Percentiles rank a stretch among this genome's conserved stretches.
These are phyloP conservation scores for Paracorniculantispora psalliotae DNA, from an alignment of 2,329 filamentous ascomycete species.

Conservation along the genomic window DNA sequence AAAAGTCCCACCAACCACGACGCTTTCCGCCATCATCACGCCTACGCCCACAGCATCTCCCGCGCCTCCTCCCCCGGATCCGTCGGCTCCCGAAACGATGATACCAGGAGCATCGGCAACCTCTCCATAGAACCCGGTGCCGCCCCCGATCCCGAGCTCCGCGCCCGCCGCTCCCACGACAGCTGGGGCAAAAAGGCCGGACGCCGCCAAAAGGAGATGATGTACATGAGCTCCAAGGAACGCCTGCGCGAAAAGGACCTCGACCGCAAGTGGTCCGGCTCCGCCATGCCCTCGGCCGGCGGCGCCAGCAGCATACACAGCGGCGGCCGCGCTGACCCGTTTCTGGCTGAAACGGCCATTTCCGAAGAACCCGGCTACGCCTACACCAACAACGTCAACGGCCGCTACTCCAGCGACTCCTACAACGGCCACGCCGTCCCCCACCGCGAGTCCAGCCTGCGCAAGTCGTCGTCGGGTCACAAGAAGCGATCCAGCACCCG, in stretches of 20 bases:
- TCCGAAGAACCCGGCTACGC: slow-evolving; percentile 45
- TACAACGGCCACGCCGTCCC: slow-evolving; percentile 52
- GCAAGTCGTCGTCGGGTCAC: slow-evolving; percentile 51
- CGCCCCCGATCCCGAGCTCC: slow-evolving; percentile 45
- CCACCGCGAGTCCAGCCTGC: slow-evolving; percentile 61
- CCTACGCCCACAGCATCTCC: slow-evolving; percentile 37
- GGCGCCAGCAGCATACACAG: slow-evolving; percentile 33
- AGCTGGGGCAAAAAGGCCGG: slow-evolving; percentile 57
- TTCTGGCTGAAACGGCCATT: slow-evolving; percentile 49
- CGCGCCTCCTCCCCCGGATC: slow-evolving; percentile 58
- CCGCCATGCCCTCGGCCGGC: slow-evolving; percentile 29
- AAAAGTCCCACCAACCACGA: too few relatives aligned
- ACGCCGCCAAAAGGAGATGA: slow-evolving; percentile 53
- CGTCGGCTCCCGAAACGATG: slow-evolving; percentile 50
- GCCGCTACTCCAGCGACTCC: slow-evolving; percentile 21
- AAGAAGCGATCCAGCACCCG: slow-evolving; percentile 49
- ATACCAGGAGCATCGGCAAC: slow-evolving; percentile 58
- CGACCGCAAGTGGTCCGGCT: slow-evolving; percentile 49
- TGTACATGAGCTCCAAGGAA: slow-evolving; percentile 72
- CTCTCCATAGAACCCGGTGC: slow-evolving; percentile 56
- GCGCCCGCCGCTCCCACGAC: slow-evolving; percentile 51
- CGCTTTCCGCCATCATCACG: too few relatives aligned
- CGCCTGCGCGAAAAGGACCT: slow-evolving; percentile 57
- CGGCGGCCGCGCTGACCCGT: slow-evolving; percentile 39
- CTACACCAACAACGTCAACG: too few relatives aligned